A percentile compares a stretch with the other conserved stretches of the same genome.
Conservation (phyloP, 257 asterid species). For the Leptodermis oblonga region DNA sequence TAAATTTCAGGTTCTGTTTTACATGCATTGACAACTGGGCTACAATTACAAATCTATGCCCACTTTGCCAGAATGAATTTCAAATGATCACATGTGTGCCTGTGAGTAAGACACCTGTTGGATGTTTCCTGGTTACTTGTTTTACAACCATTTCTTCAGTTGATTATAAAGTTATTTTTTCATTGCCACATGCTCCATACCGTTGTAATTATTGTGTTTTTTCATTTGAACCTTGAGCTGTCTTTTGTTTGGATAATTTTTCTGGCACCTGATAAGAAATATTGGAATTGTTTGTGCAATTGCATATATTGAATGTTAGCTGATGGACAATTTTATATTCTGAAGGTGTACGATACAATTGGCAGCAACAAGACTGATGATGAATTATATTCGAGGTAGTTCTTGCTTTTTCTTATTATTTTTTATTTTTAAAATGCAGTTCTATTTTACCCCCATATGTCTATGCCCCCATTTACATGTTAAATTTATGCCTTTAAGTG, state of each 20-base stretch:
- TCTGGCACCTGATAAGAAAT: background rate
- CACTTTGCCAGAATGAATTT: conserved; percentile 96
- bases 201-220: background rate
- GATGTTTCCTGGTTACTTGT: conserved; percentile 12
- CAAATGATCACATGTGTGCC: conserved; percentile 99
- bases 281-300: background rate
- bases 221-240: background rate
- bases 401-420: background rate
- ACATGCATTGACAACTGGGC: conserved; percentile 99
- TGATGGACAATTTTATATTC: conserved; percentile 25
- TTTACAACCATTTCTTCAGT: background rate
- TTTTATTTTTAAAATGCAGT: conserved; percentile 1
- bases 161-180: conserved; percentile 11
- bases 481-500: background rate
- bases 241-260: background rate
- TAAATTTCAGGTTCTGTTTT: conserved; percentile 93
- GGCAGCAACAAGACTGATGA: conserved; percentile 84
- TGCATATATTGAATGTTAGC: conserved; percentile 5
- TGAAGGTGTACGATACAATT: conserved; percentile 89
- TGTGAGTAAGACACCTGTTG: conserved; percentile 51
- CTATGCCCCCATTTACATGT: background rate
- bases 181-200: background rate
- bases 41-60: conserved; percentile 91
- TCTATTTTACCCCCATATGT: background rate
- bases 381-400: conserved; percentile 63